Evolutionary conservation across 352 stramenopile genomes (phyloP), one percentile per base, ranked within the genome.

Genomic region (Aphanomyces stellatus): DNA sequence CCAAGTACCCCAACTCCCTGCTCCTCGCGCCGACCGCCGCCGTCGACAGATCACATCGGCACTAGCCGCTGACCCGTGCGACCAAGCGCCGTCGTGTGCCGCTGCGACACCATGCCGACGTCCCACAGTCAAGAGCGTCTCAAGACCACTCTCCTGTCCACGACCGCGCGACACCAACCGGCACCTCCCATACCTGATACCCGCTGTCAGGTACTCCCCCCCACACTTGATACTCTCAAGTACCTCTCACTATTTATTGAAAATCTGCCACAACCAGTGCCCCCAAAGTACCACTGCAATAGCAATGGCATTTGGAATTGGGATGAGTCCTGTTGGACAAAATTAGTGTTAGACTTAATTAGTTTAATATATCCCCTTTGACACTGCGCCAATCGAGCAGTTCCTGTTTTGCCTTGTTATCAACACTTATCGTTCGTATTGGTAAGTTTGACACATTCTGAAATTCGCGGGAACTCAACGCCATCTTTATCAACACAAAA

Each of bases 311-410:
- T 43, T n/a, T n/a, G n/a, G n/a, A 17, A 43, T 17, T 43, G 8
- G 37, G 37, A 43, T 43, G 37, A 43, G 37, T 17, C 37, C 37
- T 43, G 37, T 8, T 43, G 37, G 37, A n/a, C n/a, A n/a, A n/a
- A n/a, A n/a, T n/a, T n/a, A n/a, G n/a, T n/a, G n/a, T n/a, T n/a
- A n/a, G n/a, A n/a, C n/a, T n/a, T n/a, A n/a, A n/a, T n/a, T n/a
- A n/a, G n/a, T n/a, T n/a, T n/a, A n/a, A n/a, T n/a, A n/a, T n/a
- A n/a, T n/a, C n/a, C n/a, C n/a, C n/a, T n/a, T n/a, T n/a, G n/a
- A n/a, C 61, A 68, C 41, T 68, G 40, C 40, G 61, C 43, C 61
- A 68, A 30, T 30, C 15, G 56, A 24, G 28, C 56, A 55, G 65
- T 42, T 31, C 2, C 35, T 42, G 65, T 25, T 17, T 46, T 2